Percentiles rank a stretch among this genome's conserved stretches.
Evolutionary conservation across 768 basidiomycete genomes (phyloP).

Genomic region (Erythrobasidium yunnanense): DNA sequence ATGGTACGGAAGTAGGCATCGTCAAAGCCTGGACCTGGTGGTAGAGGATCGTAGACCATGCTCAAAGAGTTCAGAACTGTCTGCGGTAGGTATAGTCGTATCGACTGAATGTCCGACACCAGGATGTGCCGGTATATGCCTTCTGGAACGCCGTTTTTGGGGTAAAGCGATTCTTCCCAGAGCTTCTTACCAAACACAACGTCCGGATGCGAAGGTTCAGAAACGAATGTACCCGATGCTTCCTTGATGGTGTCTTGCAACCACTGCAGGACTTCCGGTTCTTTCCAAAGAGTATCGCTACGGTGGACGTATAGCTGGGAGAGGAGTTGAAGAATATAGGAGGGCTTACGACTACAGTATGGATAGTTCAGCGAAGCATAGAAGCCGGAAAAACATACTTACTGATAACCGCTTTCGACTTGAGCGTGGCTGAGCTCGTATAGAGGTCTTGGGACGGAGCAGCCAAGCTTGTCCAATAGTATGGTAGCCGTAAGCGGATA

Average conservation of each 20-base stretch:
- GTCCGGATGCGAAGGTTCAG: neutral
- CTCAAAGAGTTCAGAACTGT: constrained; percentile 5
- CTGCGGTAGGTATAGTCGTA: constrained; percentile 10
- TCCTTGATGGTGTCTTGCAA: neutral
- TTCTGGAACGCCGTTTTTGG: constrained; percentile 12
- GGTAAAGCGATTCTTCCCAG: neutral
- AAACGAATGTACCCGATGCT: neutral
- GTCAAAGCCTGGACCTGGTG: constrained; percentile 20
- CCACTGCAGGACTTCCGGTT: constrained; percentile 55
- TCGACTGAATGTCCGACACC: constrained; percentile 8
- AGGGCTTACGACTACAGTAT: constrained; percentile 10
- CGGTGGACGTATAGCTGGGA: constrained; percentile 79
- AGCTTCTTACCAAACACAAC: neutral
- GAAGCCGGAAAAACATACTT: neutral
- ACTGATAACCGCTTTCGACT: neutral
- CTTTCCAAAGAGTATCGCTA: constrained; percentile 71
- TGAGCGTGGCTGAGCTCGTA: neutral
- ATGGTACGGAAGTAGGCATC: constrained; percentile 8
- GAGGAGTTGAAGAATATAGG: constrained; percentile 55
- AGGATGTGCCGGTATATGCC: constrained; percentile 19
- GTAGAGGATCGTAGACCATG: constrained; percentile 8
- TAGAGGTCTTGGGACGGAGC: neutral
- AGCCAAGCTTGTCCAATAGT: constrained; percentile 59
- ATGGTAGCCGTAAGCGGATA: constrained; percentile 75
- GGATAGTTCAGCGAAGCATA: neutral